Evolutionary conservation across 129 eudicot genomes (phyloP), one percentile per base, ranked within the genome.

Genomic region (Lonicera japonica): DNA sequence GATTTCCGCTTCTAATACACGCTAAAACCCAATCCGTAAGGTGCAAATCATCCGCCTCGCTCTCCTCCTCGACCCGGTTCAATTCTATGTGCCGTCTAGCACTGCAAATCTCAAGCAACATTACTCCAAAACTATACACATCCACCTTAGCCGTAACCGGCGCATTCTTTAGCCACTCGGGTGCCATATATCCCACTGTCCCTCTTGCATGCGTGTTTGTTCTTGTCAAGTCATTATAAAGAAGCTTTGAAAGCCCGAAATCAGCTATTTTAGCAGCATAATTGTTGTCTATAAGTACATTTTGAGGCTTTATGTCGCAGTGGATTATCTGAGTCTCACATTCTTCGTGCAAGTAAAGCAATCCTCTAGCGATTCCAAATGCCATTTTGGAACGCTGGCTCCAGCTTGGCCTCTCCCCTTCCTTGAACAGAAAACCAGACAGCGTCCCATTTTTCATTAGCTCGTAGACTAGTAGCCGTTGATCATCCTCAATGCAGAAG

Each of bases 161-260:
- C 34, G 45, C 66, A 25, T 71, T 71, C 46, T 50, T 65, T 67
- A 66, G 66, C 82, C 82, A 77, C 65, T 77, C 82, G 6, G 82
- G 82, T 29, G 82, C 82, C 70, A 77, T 66, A 29, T 77, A 77
- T 0, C 82, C 77, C 61, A 65, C 25, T 20, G 77, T 76, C 52
- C 77, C 81, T 48, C 81, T 21, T 21, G 56, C 21, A 14, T 50
- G 6, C 1, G 67, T 22, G 41, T 62, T 10, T 0, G 67, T 43
- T 43, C 56, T 12, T 1, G 55, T 21, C 21, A 21, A 21, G 21
- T 46, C 56, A n/a, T 46, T 50, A 15, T 25, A 15, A 21, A 46
- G 20, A 45, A 62, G 67, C 56, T 62, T 62, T 15, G 67, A 45
- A 18, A 62, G 38, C 38, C 56, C 67, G 14, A 62, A 62, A 43